Conservation (phyloP, 148 eudicot species). For the Arctostaphylos glauca region DNA sequence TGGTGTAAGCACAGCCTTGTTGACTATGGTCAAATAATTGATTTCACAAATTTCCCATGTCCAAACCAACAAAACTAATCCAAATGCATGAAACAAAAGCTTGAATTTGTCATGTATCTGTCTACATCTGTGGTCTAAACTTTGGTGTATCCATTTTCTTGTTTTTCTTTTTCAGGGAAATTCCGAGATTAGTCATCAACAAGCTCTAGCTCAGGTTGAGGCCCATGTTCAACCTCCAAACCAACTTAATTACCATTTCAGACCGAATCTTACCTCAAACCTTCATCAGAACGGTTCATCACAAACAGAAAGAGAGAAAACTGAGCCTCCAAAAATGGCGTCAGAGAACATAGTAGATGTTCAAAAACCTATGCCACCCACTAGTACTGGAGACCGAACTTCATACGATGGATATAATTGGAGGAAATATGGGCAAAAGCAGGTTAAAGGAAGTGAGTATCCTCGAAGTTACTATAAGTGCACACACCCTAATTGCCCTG, state of each 20-base stretch:
- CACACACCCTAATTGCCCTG: conserved; percentile 73
- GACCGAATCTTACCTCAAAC: conserved; percentile 17
- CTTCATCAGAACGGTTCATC: conserved; percentile 23
- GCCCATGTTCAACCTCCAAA: conserved; percentile 29
- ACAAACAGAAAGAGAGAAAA: conserved; percentile 27
- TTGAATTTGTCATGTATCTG: background rate
- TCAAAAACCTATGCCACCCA: conserved; percentile 22
- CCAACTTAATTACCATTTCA: conserved; percentile 20
- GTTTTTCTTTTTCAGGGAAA: conserved; percentile 40
- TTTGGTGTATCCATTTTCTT: background rate
- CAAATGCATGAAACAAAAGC: background rate
- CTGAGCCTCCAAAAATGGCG: conserved; percentile 29
- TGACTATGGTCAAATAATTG: background rate
- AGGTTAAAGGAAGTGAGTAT: conserved; percentile 94
- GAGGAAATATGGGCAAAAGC: conserved; percentile 97
- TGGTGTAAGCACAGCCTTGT: background rate
- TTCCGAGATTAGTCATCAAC: conserved; percentile 34
- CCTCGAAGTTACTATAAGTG: conserved; percentile 93
- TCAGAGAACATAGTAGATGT: conserved; percentile 33
- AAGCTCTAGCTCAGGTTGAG: conserved; percentile 35
- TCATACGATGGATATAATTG: conserved; percentile 88
- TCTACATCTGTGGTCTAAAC: background rate
- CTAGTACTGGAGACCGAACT: conserved; percentile 39
- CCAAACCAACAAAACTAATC: background rate
- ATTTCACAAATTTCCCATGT: background rate